These are phyloP conservation scores for Dothistroma pini DNA, from an alignment of 2,329 filamentous ascomycete genomes.

Conservation along the genomic window DNA sequence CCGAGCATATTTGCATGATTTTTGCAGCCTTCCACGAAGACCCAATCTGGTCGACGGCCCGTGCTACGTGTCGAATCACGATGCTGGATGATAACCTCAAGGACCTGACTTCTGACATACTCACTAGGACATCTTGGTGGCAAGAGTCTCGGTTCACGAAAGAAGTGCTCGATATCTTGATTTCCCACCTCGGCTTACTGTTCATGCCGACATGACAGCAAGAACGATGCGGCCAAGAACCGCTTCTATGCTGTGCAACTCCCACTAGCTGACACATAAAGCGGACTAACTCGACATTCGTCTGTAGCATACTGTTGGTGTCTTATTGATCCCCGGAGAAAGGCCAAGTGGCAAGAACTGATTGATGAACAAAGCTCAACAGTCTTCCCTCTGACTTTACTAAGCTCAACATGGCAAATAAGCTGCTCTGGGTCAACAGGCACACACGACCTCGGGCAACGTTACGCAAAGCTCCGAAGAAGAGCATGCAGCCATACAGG, in stretches of 20 bases:
- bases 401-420: not conserved
- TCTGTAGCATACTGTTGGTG: too few species aligned
- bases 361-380: too few species aligned
- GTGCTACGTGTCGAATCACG: too few species aligned
- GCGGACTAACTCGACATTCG: too few species aligned
- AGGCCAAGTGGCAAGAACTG: not conserved
- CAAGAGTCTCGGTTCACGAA: not conserved
- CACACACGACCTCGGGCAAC: not conserved
- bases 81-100: too few species aligned
- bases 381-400: not conserved
- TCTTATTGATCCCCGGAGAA: too few species aligned
- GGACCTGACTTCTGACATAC: too few species aligned
- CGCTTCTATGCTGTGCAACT: not conserved
- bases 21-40: too few species aligned
- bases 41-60: too few species aligned
- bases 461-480: slow-evolving; percentile 2
- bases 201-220: not conserved
- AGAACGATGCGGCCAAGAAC: not conserved
- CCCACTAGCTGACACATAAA: not conserved
- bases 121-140: too few species aligned
- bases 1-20: too few species aligned
- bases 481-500: slow-evolving; percentile 6
- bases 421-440: slow-evolving; percentile 8
- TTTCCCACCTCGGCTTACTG: not conserved
- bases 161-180: not conserved